These are phyloP conservation scores for Wilcoxina mikolae DNA, from an alignment of 495 filamentous ascomycete species.

Conservation along the genomic window DNA sequence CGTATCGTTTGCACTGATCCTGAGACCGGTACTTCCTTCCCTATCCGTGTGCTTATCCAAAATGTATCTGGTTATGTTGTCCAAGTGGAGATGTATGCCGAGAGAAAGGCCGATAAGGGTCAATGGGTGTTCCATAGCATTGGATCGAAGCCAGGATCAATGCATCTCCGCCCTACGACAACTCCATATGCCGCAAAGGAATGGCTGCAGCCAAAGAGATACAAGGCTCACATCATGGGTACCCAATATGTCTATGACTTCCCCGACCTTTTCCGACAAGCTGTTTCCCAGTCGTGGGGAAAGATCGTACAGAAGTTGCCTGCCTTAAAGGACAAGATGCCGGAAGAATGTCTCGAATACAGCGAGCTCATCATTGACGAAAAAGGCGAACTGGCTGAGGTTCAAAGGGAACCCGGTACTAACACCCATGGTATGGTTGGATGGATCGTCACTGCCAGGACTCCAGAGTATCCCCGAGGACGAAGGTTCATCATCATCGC, in stretches of 20 bases:
- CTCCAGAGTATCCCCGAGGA: constrained; percentile 91
- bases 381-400: constrained; percentile 77
- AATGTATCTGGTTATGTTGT: constrained; percentile 99
- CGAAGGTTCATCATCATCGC: constrained; percentile 88
- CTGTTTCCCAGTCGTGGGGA: constrained; percentile 89
- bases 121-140: constrained; percentile 98
- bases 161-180: constrained; percentile 81
- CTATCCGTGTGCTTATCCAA: constrained; percentile 88
- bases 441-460: constrained; percentile 91
- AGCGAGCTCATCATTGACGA: constrained; percentile 90
- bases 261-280: constrained; percentile 97
- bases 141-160: constrained; percentile 84
- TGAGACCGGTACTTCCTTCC: constrained; percentile 68
- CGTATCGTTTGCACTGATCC: constrained; percentile 95
- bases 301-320: constrained; percentile 55
- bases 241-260: constrained; percentile 99
- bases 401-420: constrained; percentile 81
- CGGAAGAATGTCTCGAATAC: constrained; percentile 86
- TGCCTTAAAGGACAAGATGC: constrained; percentile 62
- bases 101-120: constrained; percentile 91
- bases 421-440: constrained; percentile 97
- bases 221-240: constrained; percentile 98
- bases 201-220: constrained; percentile 95
- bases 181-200: constrained; percentile 97
- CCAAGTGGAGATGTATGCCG: constrained; percentile 91